Conservation (phyloP, 2,329 filamentous ascomycete genomes). For the Penicillium sp. region DNA sequence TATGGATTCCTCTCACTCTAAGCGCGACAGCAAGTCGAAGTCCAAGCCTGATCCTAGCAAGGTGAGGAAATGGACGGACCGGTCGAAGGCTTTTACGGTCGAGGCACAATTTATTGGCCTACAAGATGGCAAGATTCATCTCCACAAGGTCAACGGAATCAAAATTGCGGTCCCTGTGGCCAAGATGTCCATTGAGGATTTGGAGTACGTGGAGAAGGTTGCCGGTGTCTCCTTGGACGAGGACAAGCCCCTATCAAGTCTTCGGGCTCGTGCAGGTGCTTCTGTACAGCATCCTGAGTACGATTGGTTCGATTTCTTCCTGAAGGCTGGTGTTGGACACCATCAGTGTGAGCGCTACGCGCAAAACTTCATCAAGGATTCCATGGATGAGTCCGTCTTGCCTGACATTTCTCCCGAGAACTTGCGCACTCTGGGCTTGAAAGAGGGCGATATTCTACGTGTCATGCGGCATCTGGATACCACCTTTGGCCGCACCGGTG, state of each 20-base stretch:
- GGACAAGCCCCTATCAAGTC: constrained; percentile 85
- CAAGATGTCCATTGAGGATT: constrained; percentile 93
- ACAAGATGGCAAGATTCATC: constrained; percentile 92
- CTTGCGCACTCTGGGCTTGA: constrained; percentile 81
- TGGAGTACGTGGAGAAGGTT: constrained; percentile 85
- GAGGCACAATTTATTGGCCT: constrained; percentile 94
- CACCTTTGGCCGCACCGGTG: constrained; percentile 64
- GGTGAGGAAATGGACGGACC: constrained; percentile 89
- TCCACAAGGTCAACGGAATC: constrained; percentile 96
- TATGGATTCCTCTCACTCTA: constrained; percentile 59
- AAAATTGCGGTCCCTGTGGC: constrained; percentile 93
- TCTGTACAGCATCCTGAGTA: constrained; percentile 57
- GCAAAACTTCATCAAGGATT: constrained; percentile 81
- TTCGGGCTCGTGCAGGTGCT: constrained; percentile 47
- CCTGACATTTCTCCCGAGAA: constrained; percentile 82
- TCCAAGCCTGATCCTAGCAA: constrained; percentile 78
- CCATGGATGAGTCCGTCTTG: constrained; percentile 90
- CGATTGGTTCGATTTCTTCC: constrained; percentile 99
- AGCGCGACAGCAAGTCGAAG: constrained; percentile 65
- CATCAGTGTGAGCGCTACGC: constrained; percentile 93
- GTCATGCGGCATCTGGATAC: constrained; percentile 85
- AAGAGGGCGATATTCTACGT: constrained; percentile 93
- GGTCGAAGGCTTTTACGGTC: constrained; percentile 92
- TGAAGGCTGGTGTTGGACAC: constrained; percentile 84
- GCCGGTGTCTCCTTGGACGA: constrained; percentile 87